phyloP scores from a whole-genome alignment of 139 green algal species.

The Penium margaritaceum region DNA sequence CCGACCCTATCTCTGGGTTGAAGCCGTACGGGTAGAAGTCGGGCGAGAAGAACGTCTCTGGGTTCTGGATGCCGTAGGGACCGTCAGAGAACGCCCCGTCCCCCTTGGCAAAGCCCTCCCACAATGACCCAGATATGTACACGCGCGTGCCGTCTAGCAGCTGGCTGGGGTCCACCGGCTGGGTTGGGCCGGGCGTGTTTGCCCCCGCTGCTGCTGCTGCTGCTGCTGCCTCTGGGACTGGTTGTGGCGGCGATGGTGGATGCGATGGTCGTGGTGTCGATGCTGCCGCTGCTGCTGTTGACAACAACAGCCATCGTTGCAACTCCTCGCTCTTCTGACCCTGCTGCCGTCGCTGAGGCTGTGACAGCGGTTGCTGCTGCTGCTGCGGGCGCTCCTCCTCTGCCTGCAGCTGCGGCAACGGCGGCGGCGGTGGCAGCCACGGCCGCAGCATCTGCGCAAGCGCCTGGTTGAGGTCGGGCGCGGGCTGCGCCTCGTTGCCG shows the following conservation, averaged over 20 bases:
- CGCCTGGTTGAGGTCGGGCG: constrained; percentile 21
- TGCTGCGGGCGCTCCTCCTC: background rate
- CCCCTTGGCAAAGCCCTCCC: constrained; percentile 43
- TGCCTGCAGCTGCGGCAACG: no score
- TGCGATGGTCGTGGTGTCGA: no score
- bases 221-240: no score
- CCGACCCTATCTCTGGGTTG: constrained; percentile 47
- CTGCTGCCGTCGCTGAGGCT: no score
- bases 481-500: constrained; percentile 44
- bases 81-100: constrained; percentile 41
- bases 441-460: constrained; percentile 1
- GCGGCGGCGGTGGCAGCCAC: background rate
- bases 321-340: no score
- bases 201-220: no score
- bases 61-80: constrained; percentile 44
- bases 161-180: constrained; percentile 29
- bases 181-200: no score
- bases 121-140: constrained; percentile 43
- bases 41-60: constrained; percentile 27
- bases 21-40: constrained; percentile 47
- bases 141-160: constrained; percentile 32
- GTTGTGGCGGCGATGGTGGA: no score
- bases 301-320: no score
- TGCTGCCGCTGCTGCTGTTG: no score
- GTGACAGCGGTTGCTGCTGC: background rate